Conservation (phyloP, 23 red algal species). For the Gracilaria domingensis region DNA sequence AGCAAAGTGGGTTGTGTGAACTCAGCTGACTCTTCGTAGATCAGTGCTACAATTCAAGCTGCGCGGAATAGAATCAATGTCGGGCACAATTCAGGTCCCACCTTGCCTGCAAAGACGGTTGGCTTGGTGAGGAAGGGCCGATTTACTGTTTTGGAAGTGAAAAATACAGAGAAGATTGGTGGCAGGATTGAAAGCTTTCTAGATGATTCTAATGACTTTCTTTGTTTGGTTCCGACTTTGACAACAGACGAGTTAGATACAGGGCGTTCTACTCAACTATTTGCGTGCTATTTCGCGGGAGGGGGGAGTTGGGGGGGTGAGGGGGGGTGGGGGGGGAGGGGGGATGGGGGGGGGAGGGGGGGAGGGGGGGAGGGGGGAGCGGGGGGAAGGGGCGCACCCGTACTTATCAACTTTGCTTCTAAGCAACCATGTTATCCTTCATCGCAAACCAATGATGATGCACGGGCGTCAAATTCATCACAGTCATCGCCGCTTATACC, state of each 20-base stretch:
- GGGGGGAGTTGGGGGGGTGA: no score
- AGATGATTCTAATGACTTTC: conserved; percentile 51
- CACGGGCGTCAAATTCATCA: not conserved
- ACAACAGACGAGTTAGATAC: not conserved
- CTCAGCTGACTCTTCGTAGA: not conserved
- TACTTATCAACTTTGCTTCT: conserved; percentile 42
- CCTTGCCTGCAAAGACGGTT: conserved; percentile 56
- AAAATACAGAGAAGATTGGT: conserved; percentile 53
- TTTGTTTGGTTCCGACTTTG: not conserved
- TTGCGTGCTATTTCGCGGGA: no score
- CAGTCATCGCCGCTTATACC: conserved; percentile 10
- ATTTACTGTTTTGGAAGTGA: conserved; percentile 66
- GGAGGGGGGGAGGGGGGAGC: no score
- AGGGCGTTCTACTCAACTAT: not conserved
- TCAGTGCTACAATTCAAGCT: not conserved
- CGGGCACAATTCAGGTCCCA: not conserved
- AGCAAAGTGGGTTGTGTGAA: not conserved
- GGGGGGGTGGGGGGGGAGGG: no score
- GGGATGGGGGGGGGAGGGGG: no score
- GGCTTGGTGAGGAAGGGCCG: conserved; percentile 61
- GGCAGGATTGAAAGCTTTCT: conserved; percentile 64
- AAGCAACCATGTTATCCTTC: not conserved
- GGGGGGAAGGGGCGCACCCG: conserved; percentile 25
- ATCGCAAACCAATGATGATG: not conserved
- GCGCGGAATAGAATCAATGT: not conserved